These are phyloP conservation scores for Vachellia pachyceras DNA, from an alignment of 306 rosid species.

Conservation along the genomic window DNA sequence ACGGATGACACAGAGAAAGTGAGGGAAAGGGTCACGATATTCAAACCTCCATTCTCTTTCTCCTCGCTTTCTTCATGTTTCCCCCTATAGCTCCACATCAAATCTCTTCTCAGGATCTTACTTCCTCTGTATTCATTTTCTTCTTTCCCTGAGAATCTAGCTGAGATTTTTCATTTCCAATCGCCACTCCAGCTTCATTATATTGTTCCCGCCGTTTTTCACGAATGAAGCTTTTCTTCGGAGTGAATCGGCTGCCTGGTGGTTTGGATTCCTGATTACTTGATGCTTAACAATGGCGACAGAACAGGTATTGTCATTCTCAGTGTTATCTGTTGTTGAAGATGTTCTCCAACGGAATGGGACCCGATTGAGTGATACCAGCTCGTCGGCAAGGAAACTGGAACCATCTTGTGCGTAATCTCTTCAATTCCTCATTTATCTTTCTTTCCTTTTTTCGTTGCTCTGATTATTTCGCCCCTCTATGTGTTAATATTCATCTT, in stretches of 20 bases:
- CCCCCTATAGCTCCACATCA: neutral
- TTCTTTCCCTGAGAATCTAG: conserved; percentile 27
- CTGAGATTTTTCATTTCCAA: neutral
- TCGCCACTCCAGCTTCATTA: neutral
- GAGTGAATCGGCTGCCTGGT: neutral
- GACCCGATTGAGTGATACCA: conserved; percentile 40
- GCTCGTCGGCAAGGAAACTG: conserved; percentile 64
- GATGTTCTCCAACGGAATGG: conserved; percentile 77
- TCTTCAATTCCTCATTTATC: neutral
- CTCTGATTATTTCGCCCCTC: neutral
- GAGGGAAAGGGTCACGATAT: conserved; percentile 39
- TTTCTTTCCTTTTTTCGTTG: neutral
- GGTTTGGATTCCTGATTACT: conserved; percentile 18
- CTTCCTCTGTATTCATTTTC: conserved; percentile 20
- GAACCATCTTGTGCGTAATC: conserved; percentile 72
- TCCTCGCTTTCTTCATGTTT: conserved; percentile 38
- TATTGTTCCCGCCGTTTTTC: neutral
- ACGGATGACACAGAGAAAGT: conserved; percentile 26
- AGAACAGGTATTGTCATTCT: conserved; percentile 66
- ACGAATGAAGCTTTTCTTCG: neutral
- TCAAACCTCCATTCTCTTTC: conserved; percentile 34
- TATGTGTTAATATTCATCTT: neutral
- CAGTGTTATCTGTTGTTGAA: conserved; percentile 75
- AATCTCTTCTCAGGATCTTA: conserved; percentile 33
- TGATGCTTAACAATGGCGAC: conserved; percentile 52